phyloP scores from a whole-genome alignment of 225 moss, liverwort and hornwort genomes.

The Physcomitrellopsis africana region DNA sequence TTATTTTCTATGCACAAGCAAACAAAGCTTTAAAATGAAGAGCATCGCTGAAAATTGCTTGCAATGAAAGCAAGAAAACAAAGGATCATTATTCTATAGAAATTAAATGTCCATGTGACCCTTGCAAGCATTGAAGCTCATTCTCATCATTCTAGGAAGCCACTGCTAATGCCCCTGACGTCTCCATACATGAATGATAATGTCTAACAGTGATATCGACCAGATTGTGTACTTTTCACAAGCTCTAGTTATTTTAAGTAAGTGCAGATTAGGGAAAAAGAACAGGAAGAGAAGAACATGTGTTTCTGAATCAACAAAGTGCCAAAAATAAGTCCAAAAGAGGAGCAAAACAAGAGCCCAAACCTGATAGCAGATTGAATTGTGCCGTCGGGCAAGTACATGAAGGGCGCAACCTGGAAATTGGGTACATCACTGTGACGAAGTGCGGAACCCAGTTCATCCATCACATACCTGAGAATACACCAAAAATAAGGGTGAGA shows the following conservation, averaged over 20 bases:
- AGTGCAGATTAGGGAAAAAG: not conserved
- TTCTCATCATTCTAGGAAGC: not conserved
- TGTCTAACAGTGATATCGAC: not conserved
- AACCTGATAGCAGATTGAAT: constrained; percentile 91
- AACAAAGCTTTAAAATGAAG: constrained; percentile 11
- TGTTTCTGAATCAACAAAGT: not conserved
- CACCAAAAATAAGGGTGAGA: constrained; percentile 11
- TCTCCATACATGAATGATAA: not conserved
- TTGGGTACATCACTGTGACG: constrained; percentile 79
- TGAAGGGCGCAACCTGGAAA: constrained; percentile 88
- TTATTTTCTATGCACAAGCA: not conserved
- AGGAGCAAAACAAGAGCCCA: constrained; percentile 25
- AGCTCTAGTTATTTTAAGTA: constrained; percentile 4
- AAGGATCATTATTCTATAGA: not conserved
- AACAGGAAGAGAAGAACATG: not conserved
- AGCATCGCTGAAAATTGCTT: constrained; percentile 21
- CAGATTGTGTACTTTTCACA: constrained; percentile 13
- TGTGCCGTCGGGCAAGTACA: constrained; percentile 93
- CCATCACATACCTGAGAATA: constrained; percentile 91
- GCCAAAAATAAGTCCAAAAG: constrained; percentile 16
- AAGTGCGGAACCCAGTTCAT: constrained; percentile 90
- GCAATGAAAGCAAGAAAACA: constrained; percentile 8
- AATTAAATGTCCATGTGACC: not conserved
- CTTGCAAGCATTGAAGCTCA: not conserved
- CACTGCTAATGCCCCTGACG: constrained; percentile 6